phyloP scores from a whole-genome alignment of 139 green algal genomes.

The Closterium sp. region DNA sequence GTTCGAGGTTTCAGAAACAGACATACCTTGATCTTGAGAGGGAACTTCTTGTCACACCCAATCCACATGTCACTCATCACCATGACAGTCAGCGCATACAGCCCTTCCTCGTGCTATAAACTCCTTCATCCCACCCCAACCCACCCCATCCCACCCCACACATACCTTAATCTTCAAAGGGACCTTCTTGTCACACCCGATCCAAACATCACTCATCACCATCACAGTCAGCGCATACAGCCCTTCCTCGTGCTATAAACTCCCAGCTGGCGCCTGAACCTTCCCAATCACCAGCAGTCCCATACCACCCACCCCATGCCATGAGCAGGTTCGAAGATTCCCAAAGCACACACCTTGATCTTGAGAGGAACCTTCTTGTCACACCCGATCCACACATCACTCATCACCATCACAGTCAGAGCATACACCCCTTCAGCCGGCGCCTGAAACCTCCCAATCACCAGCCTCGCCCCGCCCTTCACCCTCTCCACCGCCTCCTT shows the following conservation, averaged over 20 bases:
- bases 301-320: background rate
- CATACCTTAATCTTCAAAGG: no score
- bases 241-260: no score
- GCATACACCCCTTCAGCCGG: slow-evolving; percentile 34
- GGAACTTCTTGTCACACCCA: no score
- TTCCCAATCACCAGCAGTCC: background rate
- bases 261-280: background rate
- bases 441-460: slow-evolving; percentile 25
- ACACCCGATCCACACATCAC: slow-evolving; percentile 79
- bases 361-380: slow-evolving; percentile 62
- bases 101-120: no score
- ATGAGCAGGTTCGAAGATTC: background rate
- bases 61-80: slow-evolving; percentile 58
- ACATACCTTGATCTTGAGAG: no score
- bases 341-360: slow-evolving; percentile 51
- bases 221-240: no score
- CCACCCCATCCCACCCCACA: no score
- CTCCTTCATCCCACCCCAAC: no score
- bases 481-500: slow-evolving; percentile 13
- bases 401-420: slow-evolving; percentile 58
- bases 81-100: background rate
- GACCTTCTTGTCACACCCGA: no score
- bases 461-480: no score
- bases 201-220: slow-evolving; percentile 66
- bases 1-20: no score